Evolutionary conservation across 768 basidiomycete species (phyloP).

Genomic region (Multifurca ochricompacta): DNA sequence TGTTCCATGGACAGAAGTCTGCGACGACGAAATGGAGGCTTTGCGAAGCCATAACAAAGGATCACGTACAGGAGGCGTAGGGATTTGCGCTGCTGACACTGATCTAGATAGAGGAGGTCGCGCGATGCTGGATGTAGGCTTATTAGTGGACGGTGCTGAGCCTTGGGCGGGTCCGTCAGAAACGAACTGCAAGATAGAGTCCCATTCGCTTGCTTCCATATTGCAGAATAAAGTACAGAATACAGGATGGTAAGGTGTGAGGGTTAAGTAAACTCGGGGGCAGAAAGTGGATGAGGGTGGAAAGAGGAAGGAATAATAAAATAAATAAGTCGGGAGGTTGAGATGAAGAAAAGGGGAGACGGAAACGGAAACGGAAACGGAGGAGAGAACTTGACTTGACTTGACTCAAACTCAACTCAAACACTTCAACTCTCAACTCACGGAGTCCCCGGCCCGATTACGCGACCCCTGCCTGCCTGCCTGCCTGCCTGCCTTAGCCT

Average conservation of each 20-base stretch:
- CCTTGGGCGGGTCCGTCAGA: conserved; percentile 35
- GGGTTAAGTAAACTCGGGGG: background rate
- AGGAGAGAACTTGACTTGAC: too few relatives aligned
- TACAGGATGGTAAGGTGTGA: background rate
- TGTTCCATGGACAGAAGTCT: conserved; percentile 31
- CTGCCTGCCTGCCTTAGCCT: too few relatives aligned
- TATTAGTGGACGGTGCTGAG: conserved; percentile 29
- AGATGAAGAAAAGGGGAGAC: background rate
- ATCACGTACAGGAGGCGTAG: conserved; percentile 55
- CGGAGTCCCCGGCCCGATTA: too few relatives aligned
- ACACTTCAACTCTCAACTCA: too few relatives aligned
- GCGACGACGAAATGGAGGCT: background rate
- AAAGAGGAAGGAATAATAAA: too few relatives aligned
- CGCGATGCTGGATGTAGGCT: conserved; percentile 26
- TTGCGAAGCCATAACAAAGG: conserved; percentile 8
- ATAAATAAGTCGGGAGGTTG: background rate
- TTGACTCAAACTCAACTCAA: too few relatives aligned
- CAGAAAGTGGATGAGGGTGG: background rate
- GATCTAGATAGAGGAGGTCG: conserved; percentile 17
- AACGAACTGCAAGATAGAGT: conserved; percentile 55
- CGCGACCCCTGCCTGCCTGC: too few relatives aligned
- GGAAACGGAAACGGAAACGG: background rate
- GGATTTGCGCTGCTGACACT: conserved; percentile 24
- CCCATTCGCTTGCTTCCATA: conserved; percentile 48
- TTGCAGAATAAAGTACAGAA: background rate